A percentile compares a stretch with the other conserved stretches of the same genome.
Conservation (phyloP, 31 red algal genomes). For the Odonthalia washingtoniensis region DNA sequence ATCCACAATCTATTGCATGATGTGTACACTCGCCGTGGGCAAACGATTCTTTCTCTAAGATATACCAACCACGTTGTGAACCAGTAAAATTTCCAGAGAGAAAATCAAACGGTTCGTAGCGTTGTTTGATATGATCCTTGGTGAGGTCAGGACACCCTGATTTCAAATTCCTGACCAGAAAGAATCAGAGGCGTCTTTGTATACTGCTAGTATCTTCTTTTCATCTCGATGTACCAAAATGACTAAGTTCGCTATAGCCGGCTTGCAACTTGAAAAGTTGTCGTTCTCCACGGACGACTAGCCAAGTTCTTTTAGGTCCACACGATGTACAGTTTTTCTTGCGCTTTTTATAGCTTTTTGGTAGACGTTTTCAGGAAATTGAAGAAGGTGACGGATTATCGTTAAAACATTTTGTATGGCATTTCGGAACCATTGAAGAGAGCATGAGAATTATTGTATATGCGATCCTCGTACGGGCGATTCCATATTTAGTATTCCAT, state of each 20-base stretch:
- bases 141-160: not conserved
- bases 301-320: not conserved
- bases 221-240: not conserved
- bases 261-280: not conserved
- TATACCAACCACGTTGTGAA: not conserved
- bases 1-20: conserved; percentile 6
- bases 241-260: not conserved
- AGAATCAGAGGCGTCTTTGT: conserved; percentile 17
- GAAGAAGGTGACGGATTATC: not conserved
- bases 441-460: not conserved
- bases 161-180: conserved; percentile 28
- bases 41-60: not conserved
- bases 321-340: not conserved
- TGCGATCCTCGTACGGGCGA: not conserved
- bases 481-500: not conserved
- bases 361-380: not conserved
- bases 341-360: not conserved
- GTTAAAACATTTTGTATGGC: not conserved
- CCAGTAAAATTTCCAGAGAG: not conserved
- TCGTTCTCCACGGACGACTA: not conserved
- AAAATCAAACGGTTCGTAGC: not conserved
- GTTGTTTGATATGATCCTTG: not conserved
- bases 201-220: not conserved
- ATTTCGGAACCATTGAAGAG: not conserved
- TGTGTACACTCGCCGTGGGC: not conserved